Base-by-base conservation (phyloP, 306 rosid genomes). In the Adenanthera pavonina region DNA sequence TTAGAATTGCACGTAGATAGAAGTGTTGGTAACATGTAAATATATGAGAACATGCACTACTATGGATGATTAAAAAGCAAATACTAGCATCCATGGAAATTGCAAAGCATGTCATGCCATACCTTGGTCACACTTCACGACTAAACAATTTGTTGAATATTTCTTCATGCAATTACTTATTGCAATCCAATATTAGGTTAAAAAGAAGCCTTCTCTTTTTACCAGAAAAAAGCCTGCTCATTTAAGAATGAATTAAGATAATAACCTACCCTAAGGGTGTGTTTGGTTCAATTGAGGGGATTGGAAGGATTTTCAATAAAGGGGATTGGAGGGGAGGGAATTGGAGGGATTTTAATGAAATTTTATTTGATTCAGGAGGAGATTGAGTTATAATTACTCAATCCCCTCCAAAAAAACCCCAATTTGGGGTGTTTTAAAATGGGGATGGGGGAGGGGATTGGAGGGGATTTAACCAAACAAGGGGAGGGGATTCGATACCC, bases 51-150 rank as follows among this genome's bases (percentile, higher is more conserved):
- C 51, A 57, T 48, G 66, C 66, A 71, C 60, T 59, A 41, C 46
- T 44, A 83, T 41, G 57, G 35, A 6, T 53, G 67, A 79, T 15
- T 52, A 13, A 78, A 69, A 75, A n/a, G 44, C 25, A 54, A 75
- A 65, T 48, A 67, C 62, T 52, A 67, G 52, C 30, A 76, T 75
- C 41, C 68, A 34, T 72, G 47, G 44, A 68, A 57, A 78, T 41
- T 68, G 48, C 19, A 40, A 68, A 68, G 19, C 9, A 8, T 19
- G 41, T 11, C 59, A 70, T 5, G 41, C 57, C 20, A 47, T 16
- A 7, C 16, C 51, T 70, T 30, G 13, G 43, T 6, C 59, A 46
- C 44, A 70, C 25, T 5, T 68, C 16, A 68, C 52, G 9, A 41
- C 41, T 48, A 47, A 47, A 14, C 38, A 47, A 30, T 15, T 8